Percentiles rank a stretch among this genome's conserved stretches.
Conservation (phyloP, 805 yeast species). For the Torulaspora quercuum region DNA sequence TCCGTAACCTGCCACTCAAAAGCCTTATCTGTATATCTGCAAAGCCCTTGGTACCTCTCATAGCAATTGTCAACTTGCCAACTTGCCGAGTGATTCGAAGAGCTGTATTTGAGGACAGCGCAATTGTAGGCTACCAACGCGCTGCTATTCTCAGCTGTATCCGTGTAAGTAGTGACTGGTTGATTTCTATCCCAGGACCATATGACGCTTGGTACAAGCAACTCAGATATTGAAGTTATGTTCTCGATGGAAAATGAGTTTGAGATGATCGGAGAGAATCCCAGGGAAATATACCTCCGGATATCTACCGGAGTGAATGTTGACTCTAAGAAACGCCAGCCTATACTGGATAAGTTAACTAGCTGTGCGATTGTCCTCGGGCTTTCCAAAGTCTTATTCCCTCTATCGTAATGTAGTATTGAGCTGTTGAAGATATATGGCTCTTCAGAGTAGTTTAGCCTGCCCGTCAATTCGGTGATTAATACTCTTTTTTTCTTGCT, state of each 20-base stretch:
- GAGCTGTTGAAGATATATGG: slow-evolving; percentile 32
- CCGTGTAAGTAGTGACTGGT: slow-evolving; percentile 40
- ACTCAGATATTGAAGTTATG: slow-evolving; percentile 31
- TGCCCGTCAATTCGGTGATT: slow-evolving; percentile 36
- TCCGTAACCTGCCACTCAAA: slow-evolving; percentile 45
- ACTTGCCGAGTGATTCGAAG: slow-evolving; percentile 38
- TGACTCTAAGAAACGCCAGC: slow-evolving; percentile 45
- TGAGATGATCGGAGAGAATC: slow-evolving; percentile 63
- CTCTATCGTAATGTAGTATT: slow-evolving; percentile 21
- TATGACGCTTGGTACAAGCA: slow-evolving; percentile 37
- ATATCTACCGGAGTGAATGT: slow-evolving; percentile 42
- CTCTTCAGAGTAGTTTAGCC: slow-evolving; percentile 31
- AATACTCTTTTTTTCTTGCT: slow-evolving; percentile 37
- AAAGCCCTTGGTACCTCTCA: slow-evolving; percentile 48
- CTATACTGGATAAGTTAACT: slow-evolving; percentile 15
- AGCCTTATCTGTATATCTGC: slow-evolving; percentile 44
- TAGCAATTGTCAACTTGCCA: slow-evolving; percentile 73
- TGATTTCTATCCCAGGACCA: slow-evolving; percentile 77
- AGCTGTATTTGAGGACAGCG: slow-evolving; percentile 37
- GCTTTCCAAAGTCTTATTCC: slow-evolving; percentile 23
- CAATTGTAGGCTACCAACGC: slow-evolving; percentile 43
- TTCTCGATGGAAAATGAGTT: slow-evolving; percentile 28
- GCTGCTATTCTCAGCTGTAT: slow-evolving; percentile 2
- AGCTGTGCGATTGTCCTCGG: slow-evolving; percentile 20
- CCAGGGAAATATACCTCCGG: slow-evolving; percentile 46